Evolutionary conservation across 2,329 filamentous ascomycete genomes (phyloP), one percentile per base, ranked within the genome.

Genomic region (Sclerotinia subarctica): DNA sequence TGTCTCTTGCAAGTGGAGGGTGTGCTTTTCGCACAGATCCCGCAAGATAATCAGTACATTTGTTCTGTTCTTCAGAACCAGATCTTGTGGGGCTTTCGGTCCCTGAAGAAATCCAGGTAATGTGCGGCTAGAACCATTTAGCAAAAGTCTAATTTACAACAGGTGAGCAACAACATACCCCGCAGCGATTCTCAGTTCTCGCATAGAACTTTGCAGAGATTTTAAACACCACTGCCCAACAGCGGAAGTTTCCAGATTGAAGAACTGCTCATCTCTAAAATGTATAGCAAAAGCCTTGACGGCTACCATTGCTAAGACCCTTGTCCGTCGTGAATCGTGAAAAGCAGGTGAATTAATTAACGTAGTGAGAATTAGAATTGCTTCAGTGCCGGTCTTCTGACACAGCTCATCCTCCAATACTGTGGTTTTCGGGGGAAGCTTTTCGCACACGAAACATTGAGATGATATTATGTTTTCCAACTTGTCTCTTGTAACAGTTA

Each of bases 121-220:
- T 0, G 89, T 87, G 69, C 86, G 85, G 47, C 88, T 90, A 70
- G 62, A 38, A 38, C 60, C 76, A 69, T 73, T 76, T 65, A 59
- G 70, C 5, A 47, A n/a, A 15, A 29, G 8, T 5, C 21, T 13
- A n/a, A 59, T n/a, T 26, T 49, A 13, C 13, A 21, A 46, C 51
- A 69, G 35, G 58, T 19, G 60, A 56, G 24, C 1, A 62, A 62
- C 60, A 71, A 54, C 70, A 69, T 66, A 90, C 82, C 90, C 91
- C 68, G 94, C 91, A 49, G 90, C 90, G 73, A 97, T 86, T 44
- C 94, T 88, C 38, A 98, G 81, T 77, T 98, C 95, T 75, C 94
- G 86, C 26, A 93, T 79, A 1, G 94, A 96, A 78, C 94, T 96
- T 71, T 90, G 89, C 51, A 98, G 81, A 0, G 90, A 92, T 72